A percentile compares a stretch with the other conserved stretches of the same genome.
These are phyloP conservation scores for Gelatoporia subvermispora DNA, from an alignment of 768 basidiomycete genomes.

Conservation along the genomic window DNA sequence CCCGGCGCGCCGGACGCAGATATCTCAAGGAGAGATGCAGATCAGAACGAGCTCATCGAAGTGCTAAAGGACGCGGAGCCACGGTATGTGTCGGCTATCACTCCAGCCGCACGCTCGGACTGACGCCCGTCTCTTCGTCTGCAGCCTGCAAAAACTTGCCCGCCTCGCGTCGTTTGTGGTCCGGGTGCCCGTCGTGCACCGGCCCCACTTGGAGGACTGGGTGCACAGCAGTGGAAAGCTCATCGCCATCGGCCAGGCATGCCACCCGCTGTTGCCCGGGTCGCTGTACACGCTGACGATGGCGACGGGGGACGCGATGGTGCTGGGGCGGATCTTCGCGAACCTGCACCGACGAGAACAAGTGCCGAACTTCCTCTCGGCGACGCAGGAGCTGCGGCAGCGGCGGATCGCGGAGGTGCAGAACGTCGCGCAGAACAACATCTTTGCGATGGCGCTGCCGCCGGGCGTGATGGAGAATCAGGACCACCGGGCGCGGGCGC, in stretches of 20 bases:
- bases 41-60: conserved; percentile 3
- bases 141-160: conserved; percentile 15
- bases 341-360: conserved; percentile 23
- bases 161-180: conserved; percentile 3
- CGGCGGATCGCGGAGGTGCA: conserved; percentile 18
- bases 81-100: conserved; percentile 6
- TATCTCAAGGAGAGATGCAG: neutral
- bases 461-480: conserved; percentile 14
- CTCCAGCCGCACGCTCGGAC: neutral
- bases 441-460: conserved; percentile 16
- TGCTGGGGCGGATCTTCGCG: conserved; percentile 29
- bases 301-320: conserved; percentile 27
- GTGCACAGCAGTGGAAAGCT: conserved; percentile 21
- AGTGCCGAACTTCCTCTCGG: conserved; percentile 22
- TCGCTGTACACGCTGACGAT: conserved; percentile 15
- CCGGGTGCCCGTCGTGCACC: neutral
- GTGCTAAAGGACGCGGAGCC: conserved; percentile 11
- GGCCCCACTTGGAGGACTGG: conserved; percentile 25
- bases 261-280: conserved; percentile 24
- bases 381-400: conserved; percentile 21
- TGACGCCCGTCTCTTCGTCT: neutral
- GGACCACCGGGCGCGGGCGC: neutral
- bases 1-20: neutral
- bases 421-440: conserved; percentile 12
- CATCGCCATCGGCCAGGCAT: conserved; percentile 27